phyloP scores from a whole-genome alignment of 768 basidiomycete species.

The Naematelia encephala region DNA sequence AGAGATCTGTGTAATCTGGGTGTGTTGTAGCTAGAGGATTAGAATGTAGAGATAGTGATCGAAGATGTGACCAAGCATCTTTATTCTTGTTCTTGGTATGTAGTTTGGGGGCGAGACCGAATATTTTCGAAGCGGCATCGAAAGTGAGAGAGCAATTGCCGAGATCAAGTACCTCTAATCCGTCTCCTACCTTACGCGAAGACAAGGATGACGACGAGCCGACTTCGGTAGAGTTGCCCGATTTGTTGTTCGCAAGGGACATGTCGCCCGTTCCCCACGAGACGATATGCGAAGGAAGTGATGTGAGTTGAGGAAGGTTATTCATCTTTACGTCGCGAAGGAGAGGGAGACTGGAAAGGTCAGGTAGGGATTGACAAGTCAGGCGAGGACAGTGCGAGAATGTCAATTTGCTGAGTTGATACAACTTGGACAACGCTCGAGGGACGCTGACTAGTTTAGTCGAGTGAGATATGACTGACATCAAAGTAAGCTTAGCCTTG shows the following conservation, averaged over 20 bases:
- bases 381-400: conserved; percentile 43
- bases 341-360: conserved; percentile 31
- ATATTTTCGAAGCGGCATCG: conserved; percentile 13
- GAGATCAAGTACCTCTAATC: conserved; percentile 41
- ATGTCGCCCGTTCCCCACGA: conserved; percentile 40
- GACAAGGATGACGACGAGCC: background rate
- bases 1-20: conserved; percentile 26
- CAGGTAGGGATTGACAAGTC: conserved; percentile 21
- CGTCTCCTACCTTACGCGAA: conserved; percentile 26
- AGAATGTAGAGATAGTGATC: conserved; percentile 35
- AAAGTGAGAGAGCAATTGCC: conserved; percentile 38
- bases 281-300: conserved; percentile 25
- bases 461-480: conserved; percentile 43
- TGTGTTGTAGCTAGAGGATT: conserved; percentile 32
- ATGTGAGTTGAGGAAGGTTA: conserved; percentile 34
- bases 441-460: conserved; percentile 32
- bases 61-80: conserved; percentile 22
- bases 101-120: conserved; percentile 7
- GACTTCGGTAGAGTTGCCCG: background rate
- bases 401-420: conserved; percentile 42
- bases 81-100: conserved; percentile 8
- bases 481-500: too few species aligned
- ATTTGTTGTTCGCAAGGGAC: conserved; percentile 8
- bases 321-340: conserved; percentile 44
- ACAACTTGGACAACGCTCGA: conserved; percentile 9